Base-by-base conservation (phyloP, 768 basidiomycete genomes). In the Leccinellum luteum region DNA sequence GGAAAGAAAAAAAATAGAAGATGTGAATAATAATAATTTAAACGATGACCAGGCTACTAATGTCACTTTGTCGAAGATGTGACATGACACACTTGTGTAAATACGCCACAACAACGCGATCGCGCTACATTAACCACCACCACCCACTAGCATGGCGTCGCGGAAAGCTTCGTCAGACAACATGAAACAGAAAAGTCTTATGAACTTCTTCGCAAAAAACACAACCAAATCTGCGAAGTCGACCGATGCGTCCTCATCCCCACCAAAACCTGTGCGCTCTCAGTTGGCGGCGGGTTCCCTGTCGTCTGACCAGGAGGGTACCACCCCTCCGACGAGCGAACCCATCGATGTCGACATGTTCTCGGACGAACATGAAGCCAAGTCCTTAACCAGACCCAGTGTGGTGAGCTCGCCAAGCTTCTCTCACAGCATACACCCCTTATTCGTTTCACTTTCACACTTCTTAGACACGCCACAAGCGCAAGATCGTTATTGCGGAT, bases 321-420 rank as follows among this genome's bases (percentile, higher is more conserved):
- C 78, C 60, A 54, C 65, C 2, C 90, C 90, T 27, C 89, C 89
- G 0, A 89, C 89, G 3, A 92, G 89, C 61, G 89, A 92, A 56
- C 78, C 82, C 28, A 81, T 91, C 56, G 89, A 92, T 61, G 80
- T 92, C 10, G 89, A 91, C 66, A 85, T 90, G 84, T 60, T 85
- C 50, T 78, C 78, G 8, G 80, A 79, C 31, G 62, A 71, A 2
- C 81, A 58, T 17, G 12, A 78, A 13, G 81, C 80, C 43, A 80
- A 79, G 21, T 73, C 76, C 25, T 66, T 69, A 19, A 63, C 66
- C 48, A 60, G 63, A 60, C 56, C 55, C 66, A 69, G 48, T 69
- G 72, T 60, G 53, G 80, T 80, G 58, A 55, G 75, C 63, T 53
- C 30, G 8, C 50, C 38, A 43, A 43, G 25, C 43, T 53, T 35